Conservation (phyloP, 371 early-diverging fungal species). For the Dinochytrium kinnereticum region DNA sequence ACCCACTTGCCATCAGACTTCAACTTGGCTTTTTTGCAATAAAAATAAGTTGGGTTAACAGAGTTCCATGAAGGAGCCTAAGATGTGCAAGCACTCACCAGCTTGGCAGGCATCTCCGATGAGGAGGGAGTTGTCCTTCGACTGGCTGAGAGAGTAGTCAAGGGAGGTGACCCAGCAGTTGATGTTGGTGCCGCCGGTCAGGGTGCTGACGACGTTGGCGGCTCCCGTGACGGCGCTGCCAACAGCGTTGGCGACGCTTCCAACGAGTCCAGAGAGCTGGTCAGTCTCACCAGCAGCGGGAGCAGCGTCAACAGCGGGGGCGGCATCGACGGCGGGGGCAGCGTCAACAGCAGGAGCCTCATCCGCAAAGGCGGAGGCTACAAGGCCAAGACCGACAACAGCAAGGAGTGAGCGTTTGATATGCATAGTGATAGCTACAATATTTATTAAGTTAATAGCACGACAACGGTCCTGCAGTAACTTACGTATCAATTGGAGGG, state of each 20-base stretch:
- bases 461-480: no score
- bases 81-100: neutral
- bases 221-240: neutral
- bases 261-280: neutral
- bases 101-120: conserved; percentile 10
- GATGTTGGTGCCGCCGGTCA: neutral
- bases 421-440: conserved; percentile 3
- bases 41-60: neutral
- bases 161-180: conserved; percentile 17
- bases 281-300: conserved; percentile 3
- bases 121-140: neutral
- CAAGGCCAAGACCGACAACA: neutral
- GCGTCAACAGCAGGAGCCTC: neutral
- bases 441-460: neutral
- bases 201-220: neutral
- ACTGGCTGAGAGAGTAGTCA: neutral
- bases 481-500: no score
- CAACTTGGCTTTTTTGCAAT: neutral
- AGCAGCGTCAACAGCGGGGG: conserved; percentile 2
- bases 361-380: neutral
- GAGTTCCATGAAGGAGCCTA: neutral
- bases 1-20: conserved; percentile 6
- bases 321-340: neutral
- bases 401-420: conserved; percentile 1
- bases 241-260: neutral